Evolutionary conservation across 2,329 filamentous ascomycete genomes (phyloP).

Genomic region (Colletotrichum cereale): DNA sequence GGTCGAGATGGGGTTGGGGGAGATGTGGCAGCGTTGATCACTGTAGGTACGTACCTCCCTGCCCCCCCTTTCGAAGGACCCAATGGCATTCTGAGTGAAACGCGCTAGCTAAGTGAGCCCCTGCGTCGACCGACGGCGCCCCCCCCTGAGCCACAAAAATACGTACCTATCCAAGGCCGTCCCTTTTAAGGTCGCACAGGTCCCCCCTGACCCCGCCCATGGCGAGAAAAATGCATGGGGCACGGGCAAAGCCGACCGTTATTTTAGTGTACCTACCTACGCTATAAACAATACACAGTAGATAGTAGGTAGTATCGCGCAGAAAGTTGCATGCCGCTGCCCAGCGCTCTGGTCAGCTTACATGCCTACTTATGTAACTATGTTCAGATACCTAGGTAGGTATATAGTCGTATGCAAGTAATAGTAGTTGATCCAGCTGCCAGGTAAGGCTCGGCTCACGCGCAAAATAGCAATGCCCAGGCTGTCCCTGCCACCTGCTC

Average conservation of each 20-base stretch:
- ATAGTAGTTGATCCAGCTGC: background rate
- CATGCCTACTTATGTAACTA: too few species aligned
- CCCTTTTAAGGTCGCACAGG: too few species aligned
- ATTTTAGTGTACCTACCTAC: background rate
- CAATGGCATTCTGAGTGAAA: background rate
- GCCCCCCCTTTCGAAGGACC: background rate
- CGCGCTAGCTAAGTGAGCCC: background rate
- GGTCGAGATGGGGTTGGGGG: background rate
- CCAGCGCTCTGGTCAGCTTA: background rate
- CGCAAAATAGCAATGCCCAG: background rate
- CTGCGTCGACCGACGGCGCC: too few species aligned
- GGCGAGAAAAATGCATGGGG: background rate
- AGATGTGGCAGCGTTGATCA: background rate
- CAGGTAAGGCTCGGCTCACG: background rate
- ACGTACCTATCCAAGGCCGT: background rate
- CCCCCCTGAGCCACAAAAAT: too few species aligned
- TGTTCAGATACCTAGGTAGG: too few species aligned
- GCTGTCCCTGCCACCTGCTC: background rate
- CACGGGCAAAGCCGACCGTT: conserved; percentile 1
- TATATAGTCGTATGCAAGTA: too few species aligned
- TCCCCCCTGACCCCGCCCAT: conserved; percentile 32
- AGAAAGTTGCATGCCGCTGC: too few species aligned
- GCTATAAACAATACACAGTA: too few species aligned
- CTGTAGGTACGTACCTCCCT: background rate
- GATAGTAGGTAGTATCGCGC: too few species aligned